These are phyloP conservation scores for Acanthamoeba lenticulata DNA, from an alignment of 208 protist species.

Conservation along the genomic window DNA sequence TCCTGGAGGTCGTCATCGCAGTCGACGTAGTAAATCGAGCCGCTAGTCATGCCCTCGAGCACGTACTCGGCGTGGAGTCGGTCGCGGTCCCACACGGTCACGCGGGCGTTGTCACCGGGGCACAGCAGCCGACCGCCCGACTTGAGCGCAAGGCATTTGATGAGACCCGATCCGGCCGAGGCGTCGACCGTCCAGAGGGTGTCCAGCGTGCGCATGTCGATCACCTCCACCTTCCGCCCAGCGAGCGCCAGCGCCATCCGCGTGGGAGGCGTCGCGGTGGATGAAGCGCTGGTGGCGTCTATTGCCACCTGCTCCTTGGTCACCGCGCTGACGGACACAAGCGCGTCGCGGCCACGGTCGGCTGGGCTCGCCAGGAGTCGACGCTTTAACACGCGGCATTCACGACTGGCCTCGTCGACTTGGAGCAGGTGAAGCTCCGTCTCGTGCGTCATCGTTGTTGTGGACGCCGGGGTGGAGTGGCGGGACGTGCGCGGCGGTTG, in stretches of 20 bases:
- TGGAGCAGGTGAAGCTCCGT: neutral
- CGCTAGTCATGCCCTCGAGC: neutral
- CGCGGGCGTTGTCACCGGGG: neutral
- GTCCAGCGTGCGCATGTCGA: slow-evolving; percentile 15
- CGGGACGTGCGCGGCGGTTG: neutral
- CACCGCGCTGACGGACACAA: neutral
- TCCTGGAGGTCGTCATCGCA: neutral
- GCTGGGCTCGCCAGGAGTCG: neutral
- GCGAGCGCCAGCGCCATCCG: neutral
- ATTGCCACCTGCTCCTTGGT: neutral
- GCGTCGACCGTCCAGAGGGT: slow-evolving; percentile 19
- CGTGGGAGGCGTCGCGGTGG: neutral
- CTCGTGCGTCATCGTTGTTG: neutral
- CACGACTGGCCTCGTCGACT: neutral
- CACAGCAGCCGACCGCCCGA: neutral
- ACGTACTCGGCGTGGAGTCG: neutral
- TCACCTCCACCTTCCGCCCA: neutral
- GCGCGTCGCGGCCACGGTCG: no score
- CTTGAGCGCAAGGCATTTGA: slow-evolving; percentile 41
- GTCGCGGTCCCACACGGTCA: neutral
- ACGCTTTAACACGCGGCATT: neutral
- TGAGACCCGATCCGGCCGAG: neutral
- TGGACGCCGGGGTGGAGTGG: neutral
- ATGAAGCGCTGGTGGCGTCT: no score
- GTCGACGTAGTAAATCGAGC: neutral